These are phyloP conservation scores for Lathyrus tuberosus DNA, from an alignment of 306 rosid genomes.

Conservation along the genomic window DNA sequence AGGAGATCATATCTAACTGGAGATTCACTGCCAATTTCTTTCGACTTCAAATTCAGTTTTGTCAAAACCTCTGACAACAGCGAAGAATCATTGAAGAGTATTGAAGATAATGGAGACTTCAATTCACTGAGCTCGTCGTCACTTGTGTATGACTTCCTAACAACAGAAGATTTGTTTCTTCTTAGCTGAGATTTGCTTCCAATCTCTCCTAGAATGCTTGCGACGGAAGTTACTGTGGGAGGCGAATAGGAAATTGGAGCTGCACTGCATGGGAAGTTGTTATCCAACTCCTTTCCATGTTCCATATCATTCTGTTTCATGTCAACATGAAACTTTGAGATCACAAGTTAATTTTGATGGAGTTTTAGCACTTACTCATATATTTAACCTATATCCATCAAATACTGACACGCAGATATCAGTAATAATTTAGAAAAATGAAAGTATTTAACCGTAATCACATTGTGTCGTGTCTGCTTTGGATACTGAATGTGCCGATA, in stretches of 20 bases:
- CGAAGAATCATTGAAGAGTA: conserved; percentile 41
- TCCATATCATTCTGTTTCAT: conserved; percentile 59
- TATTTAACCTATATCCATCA: not conserved
- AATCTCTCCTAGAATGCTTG: conserved; percentile 52
- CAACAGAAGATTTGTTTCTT: conserved; percentile 67
- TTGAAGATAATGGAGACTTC: conserved; percentile 67
- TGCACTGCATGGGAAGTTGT: conserved; percentile 65
- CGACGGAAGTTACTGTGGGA: conserved; percentile 58
- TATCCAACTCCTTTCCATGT: conserved; percentile 48
- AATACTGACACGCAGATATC: no score
- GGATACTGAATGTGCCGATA: no score
- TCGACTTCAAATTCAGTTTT: conserved; percentile 46
- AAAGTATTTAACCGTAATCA: no score
- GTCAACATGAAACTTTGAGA: conserved; percentile 15
- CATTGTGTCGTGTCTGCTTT: no score
- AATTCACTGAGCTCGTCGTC: conserved; percentile 94
- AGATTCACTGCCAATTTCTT: conserved; percentile 50
- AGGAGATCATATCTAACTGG: conserved; percentile 84
- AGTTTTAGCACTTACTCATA: not conserved
- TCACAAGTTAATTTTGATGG: not conserved
- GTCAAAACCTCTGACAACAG: conserved; percentile 43
- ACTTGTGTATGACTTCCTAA: conserved; percentile 82
- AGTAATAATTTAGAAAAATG: not conserved
- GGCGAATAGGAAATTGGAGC: conserved; percentile 65
- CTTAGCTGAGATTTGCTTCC: conserved; percentile 66